Conservation (phyloP, 371 early-diverging fungal genomes). For the Rhizomucor miehei region DNA sequence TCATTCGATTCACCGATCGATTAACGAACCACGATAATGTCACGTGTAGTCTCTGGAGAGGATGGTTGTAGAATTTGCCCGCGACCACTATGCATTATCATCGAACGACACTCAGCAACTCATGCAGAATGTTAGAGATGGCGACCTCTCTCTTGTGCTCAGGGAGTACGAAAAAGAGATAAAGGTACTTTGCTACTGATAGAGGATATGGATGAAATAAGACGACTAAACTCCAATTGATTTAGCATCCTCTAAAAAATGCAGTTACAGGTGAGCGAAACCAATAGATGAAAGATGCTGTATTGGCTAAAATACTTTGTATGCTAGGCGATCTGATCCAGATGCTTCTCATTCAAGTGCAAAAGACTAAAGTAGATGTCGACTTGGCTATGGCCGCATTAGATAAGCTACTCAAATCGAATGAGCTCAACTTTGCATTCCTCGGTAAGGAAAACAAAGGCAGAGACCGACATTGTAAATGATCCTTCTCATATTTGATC, state of each 20-base stretch:
- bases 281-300: conserved; percentile 33
- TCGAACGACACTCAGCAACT: conserved; percentile 36
- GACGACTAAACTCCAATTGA: too few species aligned
- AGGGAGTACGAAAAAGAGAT: conserved; percentile 78
- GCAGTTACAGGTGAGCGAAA: conserved; percentile 40
- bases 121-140: conserved; percentile 55
- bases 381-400: conserved; percentile 90
- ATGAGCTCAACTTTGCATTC: conserved; percentile 95
- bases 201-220: too few species aligned
- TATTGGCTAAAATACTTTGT: conserved; percentile 16
- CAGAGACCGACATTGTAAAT: background rate
- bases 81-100: conserved; percentile 49
- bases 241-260: conserved; percentile 58
- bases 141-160: conserved; percentile 81
- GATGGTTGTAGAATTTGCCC: conserved; percentile 86
- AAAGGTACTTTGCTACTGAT: conserved; percentile 56
- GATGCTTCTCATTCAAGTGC: conserved; percentile 87
- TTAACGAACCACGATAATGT: background rate
- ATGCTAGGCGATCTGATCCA: conserved; percentile 72
- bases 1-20: too few species aligned
- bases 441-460: conserved; percentile 36
- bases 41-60: conserved; percentile 71
- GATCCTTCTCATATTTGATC: background rate
- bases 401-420: conserved; percentile 90
- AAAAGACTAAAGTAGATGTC: conserved; percentile 89